Evolutionary conservation across 805 yeast species (phyloP).

Genomic region (Cyberlindnera xylosilytica): DNA sequence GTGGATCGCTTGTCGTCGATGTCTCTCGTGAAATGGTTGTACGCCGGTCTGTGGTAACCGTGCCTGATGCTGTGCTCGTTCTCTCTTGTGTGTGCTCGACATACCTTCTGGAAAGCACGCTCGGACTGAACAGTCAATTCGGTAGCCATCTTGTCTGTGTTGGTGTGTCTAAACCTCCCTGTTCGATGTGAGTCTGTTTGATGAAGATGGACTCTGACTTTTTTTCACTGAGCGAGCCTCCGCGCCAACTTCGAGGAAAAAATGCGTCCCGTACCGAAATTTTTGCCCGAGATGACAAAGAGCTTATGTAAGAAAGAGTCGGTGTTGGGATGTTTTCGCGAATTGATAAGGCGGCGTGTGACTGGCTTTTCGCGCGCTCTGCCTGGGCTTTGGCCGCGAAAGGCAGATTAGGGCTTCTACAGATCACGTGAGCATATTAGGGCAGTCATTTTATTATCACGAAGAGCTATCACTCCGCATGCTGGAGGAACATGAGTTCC

Average conservation of each 20-base stretch:
- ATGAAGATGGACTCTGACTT: constrained; percentile 7
- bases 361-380: constrained; percentile 1
- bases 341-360: neutral
- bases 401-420: constrained; percentile 1
- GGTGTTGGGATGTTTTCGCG: constrained; percentile 11
- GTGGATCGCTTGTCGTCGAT: no score
- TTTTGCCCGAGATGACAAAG: constrained; percentile 2
- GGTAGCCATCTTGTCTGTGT: constrained; percentile 79
- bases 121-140: constrained; percentile 99
- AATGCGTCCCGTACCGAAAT: constrained; percentile 11
- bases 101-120: constrained; percentile 99
- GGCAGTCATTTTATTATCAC: neutral
- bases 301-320: constrained; percentile 10
- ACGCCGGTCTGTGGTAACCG: neutral
- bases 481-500: constrained; percentile 36
- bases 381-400: no score
- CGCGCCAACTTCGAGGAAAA: neutral
- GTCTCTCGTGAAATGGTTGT: neutral
- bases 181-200: constrained; percentile 11
- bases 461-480: constrained; percentile 2
- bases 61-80: neutral
- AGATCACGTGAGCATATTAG: constrained; percentile 10
- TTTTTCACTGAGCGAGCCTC: constrained; percentile 11
- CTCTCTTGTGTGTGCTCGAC: constrained; percentile 32
- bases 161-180: constrained; percentile 6